Evolutionary conservation across 768 basidiomycete genomes (phyloP).

Genomic region (Psilocybe cubensis): DNA sequence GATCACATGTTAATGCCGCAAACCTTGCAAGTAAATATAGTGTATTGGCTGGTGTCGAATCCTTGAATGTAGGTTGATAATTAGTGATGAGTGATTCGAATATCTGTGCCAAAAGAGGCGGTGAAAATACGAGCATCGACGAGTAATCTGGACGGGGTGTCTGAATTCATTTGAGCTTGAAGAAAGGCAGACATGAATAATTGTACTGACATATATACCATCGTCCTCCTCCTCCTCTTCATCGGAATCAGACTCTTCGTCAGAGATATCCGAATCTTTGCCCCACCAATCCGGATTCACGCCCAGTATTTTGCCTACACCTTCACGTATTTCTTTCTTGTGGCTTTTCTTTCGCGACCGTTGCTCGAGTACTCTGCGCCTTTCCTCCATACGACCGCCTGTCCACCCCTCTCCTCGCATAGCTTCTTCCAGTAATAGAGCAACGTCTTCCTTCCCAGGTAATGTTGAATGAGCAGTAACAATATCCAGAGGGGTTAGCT

Average conservation of each 20-base stretch:
- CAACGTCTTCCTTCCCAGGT: conserved; percentile 84
- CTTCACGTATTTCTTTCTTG: conserved; percentile 58
- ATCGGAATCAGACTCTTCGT: conserved; percentile 39
- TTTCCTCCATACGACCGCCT: conserved; percentile 75
- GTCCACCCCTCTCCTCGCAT: conserved; percentile 88
- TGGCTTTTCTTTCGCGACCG: conserved; percentile 54
- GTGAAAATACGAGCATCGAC: conserved; percentile 94
- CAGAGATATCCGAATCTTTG: conserved; percentile 43
- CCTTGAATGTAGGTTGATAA: conserved; percentile 69
- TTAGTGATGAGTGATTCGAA: conserved; percentile 83
- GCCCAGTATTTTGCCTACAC: conserved; percentile 58
- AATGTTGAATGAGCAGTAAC: conserved; percentile 82
- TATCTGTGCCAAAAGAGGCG: conserved; percentile 73
- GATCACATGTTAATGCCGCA: conserved; percentile 89
- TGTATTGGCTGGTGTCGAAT: conserved; percentile 88
- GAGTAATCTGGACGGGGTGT: conserved; percentile 78
- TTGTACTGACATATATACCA: conserved; percentile 48
- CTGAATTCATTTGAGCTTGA: conserved; percentile 37
- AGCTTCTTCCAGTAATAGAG: conserved; percentile 84
- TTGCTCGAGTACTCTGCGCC: conserved; percentile 62
- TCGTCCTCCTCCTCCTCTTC: conserved; percentile 55
- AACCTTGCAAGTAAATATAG: conserved; percentile 92
- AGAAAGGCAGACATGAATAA: neutral
- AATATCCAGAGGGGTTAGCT: conserved; percentile 87
- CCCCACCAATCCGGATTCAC: conserved; percentile 72